Conservation (phyloP, 1,284 basidiomycete species). For the Sporisorium exsertum region DNA sequence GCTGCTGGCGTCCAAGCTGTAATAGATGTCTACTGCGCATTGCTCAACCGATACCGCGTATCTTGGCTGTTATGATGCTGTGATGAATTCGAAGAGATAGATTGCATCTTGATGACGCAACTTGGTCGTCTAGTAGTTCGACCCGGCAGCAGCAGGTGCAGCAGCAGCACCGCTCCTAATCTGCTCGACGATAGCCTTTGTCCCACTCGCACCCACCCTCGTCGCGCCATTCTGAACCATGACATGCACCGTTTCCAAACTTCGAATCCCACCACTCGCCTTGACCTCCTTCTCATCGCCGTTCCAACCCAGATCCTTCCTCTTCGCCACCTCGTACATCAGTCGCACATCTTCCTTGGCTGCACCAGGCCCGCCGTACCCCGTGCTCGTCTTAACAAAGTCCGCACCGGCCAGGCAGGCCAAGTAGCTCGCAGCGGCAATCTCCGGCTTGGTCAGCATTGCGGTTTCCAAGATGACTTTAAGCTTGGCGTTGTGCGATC, state of each 20-base stretch:
- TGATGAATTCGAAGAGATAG: neutral
- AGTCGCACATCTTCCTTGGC: constrained; percentile 55
- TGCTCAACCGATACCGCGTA: neutral
- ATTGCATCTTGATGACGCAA: too few species aligned
- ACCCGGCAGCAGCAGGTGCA: constrained; percentile 7
- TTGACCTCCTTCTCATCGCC: constrained; percentile 50
- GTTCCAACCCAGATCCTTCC: constrained; percentile 27
- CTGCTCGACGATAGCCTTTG: constrained; percentile 57
- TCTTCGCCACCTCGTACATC: constrained; percentile 53
- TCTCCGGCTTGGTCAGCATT: constrained; percentile 51
- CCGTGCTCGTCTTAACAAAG: constrained; percentile 65
- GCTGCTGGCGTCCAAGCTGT: constrained; percentile 35
- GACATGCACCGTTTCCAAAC: constrained; percentile 34
- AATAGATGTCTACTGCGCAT: neutral
- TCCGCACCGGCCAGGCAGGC: constrained; percentile 57
- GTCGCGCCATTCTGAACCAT: constrained; percentile 60
- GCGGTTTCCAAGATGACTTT: constrained; percentile 64
- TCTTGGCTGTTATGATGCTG: too few species aligned
- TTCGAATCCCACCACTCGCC: constrained; percentile 59
- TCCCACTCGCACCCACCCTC: constrained; percentile 60
- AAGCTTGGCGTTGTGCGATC: constrained; percentile 34
- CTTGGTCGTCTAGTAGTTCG: constrained; percentile 28
- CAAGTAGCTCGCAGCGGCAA: constrained; percentile 49
- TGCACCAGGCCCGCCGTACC: constrained; percentile 60
- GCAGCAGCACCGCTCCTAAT: constrained; percentile 27